A percentile compares a stretch with the other conserved stretches of the same genome.
Conservation (phyloP, 1,139 yeast genomes). For the Suhomyces wounanorum region DNA sequence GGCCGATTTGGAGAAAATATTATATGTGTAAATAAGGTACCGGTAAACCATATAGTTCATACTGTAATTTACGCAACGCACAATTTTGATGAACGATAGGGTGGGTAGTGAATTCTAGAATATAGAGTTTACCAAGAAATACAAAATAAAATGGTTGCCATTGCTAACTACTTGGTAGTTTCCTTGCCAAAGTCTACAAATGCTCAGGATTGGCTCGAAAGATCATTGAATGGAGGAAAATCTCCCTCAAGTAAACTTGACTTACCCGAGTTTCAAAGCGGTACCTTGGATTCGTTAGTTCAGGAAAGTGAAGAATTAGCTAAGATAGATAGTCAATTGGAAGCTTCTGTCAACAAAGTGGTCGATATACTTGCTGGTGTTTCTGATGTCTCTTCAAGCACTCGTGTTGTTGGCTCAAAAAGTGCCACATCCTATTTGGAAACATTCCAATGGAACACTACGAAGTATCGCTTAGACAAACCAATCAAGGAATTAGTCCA, state of each 20-base stretch:
- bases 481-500: constrained; percentile 76
- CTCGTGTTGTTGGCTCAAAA: constrained; percentile 43
- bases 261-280: constrained; percentile 90
- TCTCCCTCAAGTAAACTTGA: constrained; percentile 47
- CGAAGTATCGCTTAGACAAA: constrained; percentile 83
- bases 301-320: constrained; percentile 87
- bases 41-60: not conserved
- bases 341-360: constrained; percentile 66
- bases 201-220: constrained; percentile 47
- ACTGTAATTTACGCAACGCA: constrained; percentile 11
- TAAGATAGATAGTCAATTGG: constrained; percentile 77
- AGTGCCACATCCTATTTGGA: constrained; percentile 65
- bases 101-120: constrained; percentile 1
- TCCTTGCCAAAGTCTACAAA: constrained; percentile 56
- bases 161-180: constrained; percentile 48
- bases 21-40: constrained; percentile 7
- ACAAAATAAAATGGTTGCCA: constrained; percentile 20
- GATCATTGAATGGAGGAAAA: constrained; percentile 46
- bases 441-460: constrained; percentile 81
- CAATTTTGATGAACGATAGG: constrained; percentile 4
- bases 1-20: not conserved
- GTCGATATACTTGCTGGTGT: constrained; percentile 66
- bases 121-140: constrained; percentile 1
- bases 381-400: constrained; percentile 38
- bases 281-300: constrained; percentile 89